A percentile compares a stretch with the other conserved stretches of the same genome.
phyloP scores from a whole-genome alignment of 192 early-diverging fungal species.

The Mortierella hygrophila region DNA sequence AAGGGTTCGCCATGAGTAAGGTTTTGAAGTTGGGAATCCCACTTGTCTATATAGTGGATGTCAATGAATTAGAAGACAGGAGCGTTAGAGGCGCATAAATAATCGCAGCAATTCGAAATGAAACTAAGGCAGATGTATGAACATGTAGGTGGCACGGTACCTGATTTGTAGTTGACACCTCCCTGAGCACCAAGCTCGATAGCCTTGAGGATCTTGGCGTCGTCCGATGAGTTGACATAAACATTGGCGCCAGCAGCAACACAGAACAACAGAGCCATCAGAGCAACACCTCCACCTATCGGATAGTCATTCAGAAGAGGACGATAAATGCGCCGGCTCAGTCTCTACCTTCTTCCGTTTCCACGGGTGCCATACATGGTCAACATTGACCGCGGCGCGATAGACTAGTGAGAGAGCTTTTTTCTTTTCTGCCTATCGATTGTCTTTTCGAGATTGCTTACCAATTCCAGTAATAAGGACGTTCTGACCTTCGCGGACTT shows the following conservation, averaged over 20 bases:
- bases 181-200: too few species aligned
- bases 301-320: too few species aligned
- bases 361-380: not conserved
- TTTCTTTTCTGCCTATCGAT: not conserved
- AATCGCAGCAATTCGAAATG: not conserved
- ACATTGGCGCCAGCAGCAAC: conserved; percentile 48
- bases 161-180: conserved; percentile 64
- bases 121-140: not conserved
- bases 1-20: conserved; percentile 40
- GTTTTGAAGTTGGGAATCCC: conserved; percentile 56
- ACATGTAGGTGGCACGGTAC: conserved; percentile 67
- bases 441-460: not conserved
- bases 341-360: conserved; percentile 4
- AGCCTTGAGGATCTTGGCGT: too few species aligned
- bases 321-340: conserved; percentile 22
- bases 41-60: conserved; percentile 43
- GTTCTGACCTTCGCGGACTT: conserved; percentile 58
- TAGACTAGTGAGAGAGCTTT: not conserved
- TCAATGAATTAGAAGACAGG: too few species aligned
- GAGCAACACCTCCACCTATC: conserved; percentile 68
- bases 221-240: too few species aligned
- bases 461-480: conserved; percentile 76
- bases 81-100: too few species aligned
- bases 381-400: too few species aligned
- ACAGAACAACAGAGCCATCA: conserved; percentile 73